A percentile compares a stretch with the other conserved stretches of the same genome.
These are phyloP conservation scores for Thermomyces lanuginosus DNA, from an alignment of 2,329 filamentous ascomycete genomes.

Conservation along the genomic window DNA sequence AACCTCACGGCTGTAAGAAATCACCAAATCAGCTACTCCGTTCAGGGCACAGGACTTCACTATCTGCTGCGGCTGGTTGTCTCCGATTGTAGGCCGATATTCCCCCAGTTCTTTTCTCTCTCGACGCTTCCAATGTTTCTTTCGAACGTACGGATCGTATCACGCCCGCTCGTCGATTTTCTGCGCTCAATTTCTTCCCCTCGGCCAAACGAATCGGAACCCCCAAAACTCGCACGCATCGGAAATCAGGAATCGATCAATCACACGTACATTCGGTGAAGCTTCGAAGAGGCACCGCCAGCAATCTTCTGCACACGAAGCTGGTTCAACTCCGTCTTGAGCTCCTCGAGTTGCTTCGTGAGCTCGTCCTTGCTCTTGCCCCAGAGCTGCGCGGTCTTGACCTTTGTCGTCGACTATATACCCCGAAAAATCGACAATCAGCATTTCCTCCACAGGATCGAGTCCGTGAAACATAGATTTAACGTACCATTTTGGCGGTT, in stretches of 20 bases:
- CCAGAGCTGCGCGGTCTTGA: slow-evolving; percentile 96
- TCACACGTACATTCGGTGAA: slow-evolving; percentile 79
- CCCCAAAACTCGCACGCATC: slow-evolving; percentile 1
- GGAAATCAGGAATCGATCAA: too few species aligned
- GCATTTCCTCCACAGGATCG: slow-evolving; percentile 10
- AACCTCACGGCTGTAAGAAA: slow-evolving; percentile 65
- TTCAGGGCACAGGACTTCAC: too few species aligned
- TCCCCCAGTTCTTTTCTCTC: slow-evolving; percentile 1
- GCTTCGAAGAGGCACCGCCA: slow-evolving; percentile 79
- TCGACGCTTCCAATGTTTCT: slow-evolving; percentile 3
- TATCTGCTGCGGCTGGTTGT: too few species aligned
- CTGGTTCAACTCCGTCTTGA: slow-evolving; percentile 92
- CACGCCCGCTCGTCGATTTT: slow-evolving; percentile 2
- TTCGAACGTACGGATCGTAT: too few species aligned
- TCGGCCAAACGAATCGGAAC: too few species aligned
- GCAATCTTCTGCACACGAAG: slow-evolving; percentile 97
- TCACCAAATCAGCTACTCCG: slow-evolving; percentile 1
- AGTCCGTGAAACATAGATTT: background rate
- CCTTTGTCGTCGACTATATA: slow-evolving; percentile 48
- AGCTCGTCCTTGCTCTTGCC: slow-evolving; percentile 99
- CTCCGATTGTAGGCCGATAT: too few species aligned
- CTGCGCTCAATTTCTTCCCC: too few species aligned
- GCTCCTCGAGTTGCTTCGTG: slow-evolving; percentile 81
- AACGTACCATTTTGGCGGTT: slow-evolving; percentile 30
- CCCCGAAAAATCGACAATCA: slow-evolving; percentile 7